phyloP scores from a whole-genome alignment of 2,329 filamentous ascomycete genomes.

The Hymenoscyphus albidus region DNA sequence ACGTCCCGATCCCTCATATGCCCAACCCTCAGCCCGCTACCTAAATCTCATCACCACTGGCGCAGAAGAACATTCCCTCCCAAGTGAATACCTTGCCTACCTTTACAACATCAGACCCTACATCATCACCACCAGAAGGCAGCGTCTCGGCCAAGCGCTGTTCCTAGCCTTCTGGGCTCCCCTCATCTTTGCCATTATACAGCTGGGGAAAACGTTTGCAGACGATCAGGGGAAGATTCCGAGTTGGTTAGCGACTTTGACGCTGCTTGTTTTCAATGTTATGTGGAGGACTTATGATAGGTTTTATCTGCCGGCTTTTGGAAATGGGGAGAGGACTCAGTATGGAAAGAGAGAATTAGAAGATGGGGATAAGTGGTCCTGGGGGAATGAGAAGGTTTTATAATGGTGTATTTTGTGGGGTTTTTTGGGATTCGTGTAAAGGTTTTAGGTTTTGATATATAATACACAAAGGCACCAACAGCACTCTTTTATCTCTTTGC shows the following conservation, averaged over 20 bases:
- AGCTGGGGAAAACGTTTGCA: conserved; percentile 47
- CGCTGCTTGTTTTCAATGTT: conserved; percentile 50
- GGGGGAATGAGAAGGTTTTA: conserved; percentile 11
- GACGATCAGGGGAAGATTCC: conserved; percentile 67
- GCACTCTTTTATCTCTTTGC: too few species aligned
- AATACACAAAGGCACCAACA: too few species aligned
- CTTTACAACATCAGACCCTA: conserved; percentile 68
- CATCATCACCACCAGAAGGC: conserved; percentile 60
- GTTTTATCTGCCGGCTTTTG: conserved; percentile 65
- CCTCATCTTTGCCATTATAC: conserved; percentile 50
- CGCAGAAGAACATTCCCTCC: conserved; percentile 75
- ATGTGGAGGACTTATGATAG: conserved; percentile 64
- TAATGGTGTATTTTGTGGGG: not conserved
- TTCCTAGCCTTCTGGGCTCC: conserved; percentile 60
- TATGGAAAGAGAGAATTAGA: conserved; percentile 8
- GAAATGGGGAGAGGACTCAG: conserved; percentile 73
- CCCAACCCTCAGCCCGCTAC: conserved; percentile 81
- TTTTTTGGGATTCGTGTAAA: not conserved
- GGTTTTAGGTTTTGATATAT: too few species aligned
- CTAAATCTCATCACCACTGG: conserved; percentile 75
- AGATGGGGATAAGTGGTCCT: conserved; percentile 11
- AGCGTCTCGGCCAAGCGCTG: conserved; percentile 60
- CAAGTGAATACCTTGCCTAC: conserved; percentile 71
- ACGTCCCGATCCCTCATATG: conserved; percentile 67
- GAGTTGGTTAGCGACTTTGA: conserved; percentile 56